phyloP scores from a whole-genome alignment of 192 early-diverging fungal species.

The Coemansia sp. region DNA sequence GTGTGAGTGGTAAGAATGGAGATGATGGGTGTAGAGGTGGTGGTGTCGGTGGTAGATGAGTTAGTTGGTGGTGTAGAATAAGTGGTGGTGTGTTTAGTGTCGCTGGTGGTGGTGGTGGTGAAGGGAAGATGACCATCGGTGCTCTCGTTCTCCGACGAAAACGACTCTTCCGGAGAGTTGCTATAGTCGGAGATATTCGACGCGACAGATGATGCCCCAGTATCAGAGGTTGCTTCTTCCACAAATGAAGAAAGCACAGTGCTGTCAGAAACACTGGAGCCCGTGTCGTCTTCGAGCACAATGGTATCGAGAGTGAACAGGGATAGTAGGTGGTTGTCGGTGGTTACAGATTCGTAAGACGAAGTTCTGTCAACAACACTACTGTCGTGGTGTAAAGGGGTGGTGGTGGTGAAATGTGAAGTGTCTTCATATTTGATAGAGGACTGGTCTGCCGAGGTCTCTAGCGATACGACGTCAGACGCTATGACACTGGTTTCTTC shows the following conservation, averaged over 20 bases:
- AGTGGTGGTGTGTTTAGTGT: neutral
- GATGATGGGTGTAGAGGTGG: slow-evolving; percentile 9
- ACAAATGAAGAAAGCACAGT: neutral
- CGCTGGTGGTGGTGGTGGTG: slow-evolving; percentile 8
- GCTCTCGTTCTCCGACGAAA: neutral
- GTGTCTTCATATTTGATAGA: neutral
- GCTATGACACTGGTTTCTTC: neutral
- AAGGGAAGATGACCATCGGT: slow-evolving; percentile 19
- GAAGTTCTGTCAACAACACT: neutral
- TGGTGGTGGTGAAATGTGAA: neutral
- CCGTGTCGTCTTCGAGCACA: neutral
- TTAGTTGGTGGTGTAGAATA: neutral
- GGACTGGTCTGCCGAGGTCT: neutral
- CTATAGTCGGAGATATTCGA: neutral
- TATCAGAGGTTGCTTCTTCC: neutral
- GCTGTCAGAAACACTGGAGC: neutral
- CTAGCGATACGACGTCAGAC: neutral
- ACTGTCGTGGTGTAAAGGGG: neutral
- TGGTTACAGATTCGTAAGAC: neutral
- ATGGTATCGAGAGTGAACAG: too few species aligned
- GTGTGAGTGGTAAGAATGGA: slow-evolving; percentile 10
- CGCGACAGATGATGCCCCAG: neutral
- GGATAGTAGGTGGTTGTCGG: neutral
- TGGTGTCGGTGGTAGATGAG: slow-evolving; percentile 3
- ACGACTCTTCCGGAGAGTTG: neutral